Conservation (phyloP, 495 filamentous ascomycete genomes). For the Cudoniella acicularis region DNA sequence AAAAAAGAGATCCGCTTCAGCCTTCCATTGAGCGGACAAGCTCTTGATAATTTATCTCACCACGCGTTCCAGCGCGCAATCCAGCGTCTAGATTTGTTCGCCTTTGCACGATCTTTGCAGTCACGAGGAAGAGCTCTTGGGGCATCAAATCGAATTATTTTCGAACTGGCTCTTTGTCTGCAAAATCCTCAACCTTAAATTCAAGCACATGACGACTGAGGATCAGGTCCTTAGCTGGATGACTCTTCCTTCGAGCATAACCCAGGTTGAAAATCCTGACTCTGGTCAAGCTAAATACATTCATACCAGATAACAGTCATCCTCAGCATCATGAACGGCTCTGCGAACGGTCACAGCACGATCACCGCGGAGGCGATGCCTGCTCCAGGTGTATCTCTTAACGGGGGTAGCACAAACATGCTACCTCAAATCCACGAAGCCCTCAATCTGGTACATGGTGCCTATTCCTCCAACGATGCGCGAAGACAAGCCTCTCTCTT, state of each 20-base stretch:
- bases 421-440: constrained; percentile 66
- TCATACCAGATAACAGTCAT: background rate
- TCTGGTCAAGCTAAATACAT: background rate
- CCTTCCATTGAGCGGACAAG: background rate
- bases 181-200: background rate
- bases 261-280: background rate
- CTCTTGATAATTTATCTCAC: background rate
- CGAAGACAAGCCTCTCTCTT: constrained; percentile 78
- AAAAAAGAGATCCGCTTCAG: constrained; percentile 3
- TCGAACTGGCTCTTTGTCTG: background rate
- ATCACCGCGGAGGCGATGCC: background rate
- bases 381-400: background rate
- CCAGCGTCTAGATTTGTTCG: too few relatives aligned
- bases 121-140: background rate
- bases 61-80: too few relatives aligned
- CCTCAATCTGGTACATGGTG: constrained; percentile 78
- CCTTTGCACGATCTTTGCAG: background rate
- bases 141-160: background rate
- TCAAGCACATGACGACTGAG: constrained; percentile 14
- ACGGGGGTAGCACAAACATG: constrained; percentile 20
- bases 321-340: constrained; percentile 19
- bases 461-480: constrained; percentile 75
- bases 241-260: constrained; percentile 4
- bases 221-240: constrained; percentile 13
- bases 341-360: constrained; percentile 16